These are phyloP conservation scores for Glebionis coronaria DNA, from an alignment of 129 eudicot species.

Conservation along the genomic window DNA sequence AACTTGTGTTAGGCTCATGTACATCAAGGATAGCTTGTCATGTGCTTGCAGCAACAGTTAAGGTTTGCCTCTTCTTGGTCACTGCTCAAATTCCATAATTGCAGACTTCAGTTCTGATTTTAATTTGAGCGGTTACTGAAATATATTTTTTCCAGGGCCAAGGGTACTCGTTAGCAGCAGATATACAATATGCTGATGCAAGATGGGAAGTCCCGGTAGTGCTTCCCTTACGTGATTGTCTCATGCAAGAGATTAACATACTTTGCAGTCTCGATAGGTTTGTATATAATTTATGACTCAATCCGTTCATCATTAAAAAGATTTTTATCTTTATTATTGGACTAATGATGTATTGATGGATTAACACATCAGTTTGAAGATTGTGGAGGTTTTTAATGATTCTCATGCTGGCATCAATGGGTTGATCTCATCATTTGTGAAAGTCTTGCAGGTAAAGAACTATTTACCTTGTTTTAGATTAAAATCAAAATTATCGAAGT, in stretches of 20 bases:
- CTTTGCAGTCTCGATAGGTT: conserved; percentile 89
- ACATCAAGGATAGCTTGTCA: conserved; percentile 93
- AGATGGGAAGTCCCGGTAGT: conserved; percentile 85
- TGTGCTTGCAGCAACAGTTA: conserved; percentile 83
- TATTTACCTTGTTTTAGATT: not conserved
- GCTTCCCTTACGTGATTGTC: conserved; percentile 95
- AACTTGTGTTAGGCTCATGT: conserved; percentile 85
- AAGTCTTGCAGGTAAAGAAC: conserved; percentile 67
- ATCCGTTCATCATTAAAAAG: not conserved
- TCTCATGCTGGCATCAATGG: conserved; percentile 77
- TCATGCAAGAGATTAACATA: conserved; percentile 65
- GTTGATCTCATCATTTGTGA: conserved; percentile 77
- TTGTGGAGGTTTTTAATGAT: conserved; percentile 41
- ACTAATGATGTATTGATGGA: conserved; percentile 29
- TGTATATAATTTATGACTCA: conserved; percentile 27
- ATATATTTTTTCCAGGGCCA: conserved; percentile 52
- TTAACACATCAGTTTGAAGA: conserved; percentile 76
- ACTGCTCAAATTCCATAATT: not conserved
- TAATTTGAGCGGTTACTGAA: not conserved
- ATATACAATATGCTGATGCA: conserved; percentile 97
- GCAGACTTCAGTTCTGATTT: not conserved
- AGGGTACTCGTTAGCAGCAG: conserved; percentile 99
- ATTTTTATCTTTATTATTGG: conserved; percentile 5
- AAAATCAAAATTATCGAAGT: not conserved
- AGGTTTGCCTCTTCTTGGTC: conserved; percentile 45